Conservation (phyloP, 1,284 basidiomycete genomes). For the Irpex rosettiformis region DNA sequence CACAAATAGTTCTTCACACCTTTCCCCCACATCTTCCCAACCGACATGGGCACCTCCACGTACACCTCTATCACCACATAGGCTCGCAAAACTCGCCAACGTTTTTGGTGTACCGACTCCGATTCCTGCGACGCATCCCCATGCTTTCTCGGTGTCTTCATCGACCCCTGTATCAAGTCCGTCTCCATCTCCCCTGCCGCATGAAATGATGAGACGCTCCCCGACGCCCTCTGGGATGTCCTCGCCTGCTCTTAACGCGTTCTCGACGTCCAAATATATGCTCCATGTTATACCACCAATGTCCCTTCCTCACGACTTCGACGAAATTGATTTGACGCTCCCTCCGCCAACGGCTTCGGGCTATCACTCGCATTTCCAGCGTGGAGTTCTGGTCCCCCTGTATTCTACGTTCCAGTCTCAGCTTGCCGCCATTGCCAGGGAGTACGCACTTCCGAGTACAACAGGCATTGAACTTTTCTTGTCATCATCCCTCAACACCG, state of each 20-base stretch:
- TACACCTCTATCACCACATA: conserved; percentile 66
- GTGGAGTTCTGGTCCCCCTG: conserved; percentile 72
- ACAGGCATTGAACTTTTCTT: conserved; percentile 77
- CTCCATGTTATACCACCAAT: conserved; percentile 74
- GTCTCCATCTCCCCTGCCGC: conserved; percentile 32
- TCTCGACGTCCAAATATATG: conserved; percentile 57
- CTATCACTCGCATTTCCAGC: conserved; percentile 74
- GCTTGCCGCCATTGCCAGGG: conserved; percentile 77
- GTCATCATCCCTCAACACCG: conserved; percentile 38
- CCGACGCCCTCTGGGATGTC: conserved; percentile 52
- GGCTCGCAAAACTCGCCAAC: conserved; percentile 77
- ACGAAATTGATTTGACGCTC: conserved; percentile 43
- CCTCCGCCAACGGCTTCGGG: conserved; percentile 58
- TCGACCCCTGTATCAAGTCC: conserved; percentile 24
- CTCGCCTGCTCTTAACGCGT: conserved; percentile 40
- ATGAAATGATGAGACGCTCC: conserved; percentile 49
- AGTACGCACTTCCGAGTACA: conserved; percentile 81
- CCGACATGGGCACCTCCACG: conserved; percentile 58
- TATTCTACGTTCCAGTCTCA: conserved; percentile 71
- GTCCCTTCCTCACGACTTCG: conserved; percentile 57
- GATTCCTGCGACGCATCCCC: conserved; percentile 47
- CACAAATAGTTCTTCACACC: conserved; percentile 20
- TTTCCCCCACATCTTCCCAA: conserved; percentile 23
- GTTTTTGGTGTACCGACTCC: conserved; percentile 76
- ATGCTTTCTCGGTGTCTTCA: conserved; percentile 29